phyloP scores from a whole-genome alignment of 208 protist genomes.

The Naegleria lovaniensis region DNA sequence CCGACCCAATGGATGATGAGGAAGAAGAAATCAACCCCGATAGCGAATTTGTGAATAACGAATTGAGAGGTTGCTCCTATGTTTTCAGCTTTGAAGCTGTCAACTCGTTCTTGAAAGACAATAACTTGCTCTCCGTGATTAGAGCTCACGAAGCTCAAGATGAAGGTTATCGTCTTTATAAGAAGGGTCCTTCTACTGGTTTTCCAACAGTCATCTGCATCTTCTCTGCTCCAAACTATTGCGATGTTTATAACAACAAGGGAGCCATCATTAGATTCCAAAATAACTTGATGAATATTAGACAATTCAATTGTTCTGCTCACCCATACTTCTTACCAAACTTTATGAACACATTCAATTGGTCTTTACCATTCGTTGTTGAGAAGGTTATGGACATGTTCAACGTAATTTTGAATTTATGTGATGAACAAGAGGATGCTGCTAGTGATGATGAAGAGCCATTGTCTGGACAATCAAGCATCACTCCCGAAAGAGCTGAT shows the following conservation, averaged over 20 bases:
- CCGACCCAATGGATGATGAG: slow-evolving; percentile 80
- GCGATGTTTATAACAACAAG: slow-evolving; percentile 97
- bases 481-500: slow-evolving; percentile 24
- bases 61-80: slow-evolving; percentile 73
- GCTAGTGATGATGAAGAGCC: neutral
- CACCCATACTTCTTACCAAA: slow-evolving; percentile 87
- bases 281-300: slow-evolving; percentile 81
- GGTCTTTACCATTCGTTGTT: slow-evolving; percentile 79
- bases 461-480: neutral
- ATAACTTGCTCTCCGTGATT: slow-evolving; percentile 88
- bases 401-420: neutral
- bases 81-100: slow-evolving; percentile 81
- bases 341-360: slow-evolving; percentile 85
- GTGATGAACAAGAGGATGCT: slow-evolving; percentile 10
- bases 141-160: slow-evolving; percentile 93
- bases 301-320: slow-evolving; percentile 64
- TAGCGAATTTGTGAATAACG: slow-evolving; percentile 44
- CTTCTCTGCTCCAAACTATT: slow-evolving; percentile 97
- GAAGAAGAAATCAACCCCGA: slow-evolving; percentile 41
- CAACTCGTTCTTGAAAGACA: slow-evolving; percentile 86
- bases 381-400: slow-evolving; percentile 61
- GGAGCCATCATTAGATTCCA: slow-evolving; percentile 82
- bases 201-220: slow-evolving; percentile 96
- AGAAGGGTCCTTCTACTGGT: slow-evolving; percentile 65
- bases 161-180: slow-evolving; percentile 92